A percentile compares a stretch with the other conserved stretches of the same genome.
Evolutionary conservation across 2,329 filamentous ascomycete species (phyloP).

Genomic region (Cercospora sp.): DNA sequence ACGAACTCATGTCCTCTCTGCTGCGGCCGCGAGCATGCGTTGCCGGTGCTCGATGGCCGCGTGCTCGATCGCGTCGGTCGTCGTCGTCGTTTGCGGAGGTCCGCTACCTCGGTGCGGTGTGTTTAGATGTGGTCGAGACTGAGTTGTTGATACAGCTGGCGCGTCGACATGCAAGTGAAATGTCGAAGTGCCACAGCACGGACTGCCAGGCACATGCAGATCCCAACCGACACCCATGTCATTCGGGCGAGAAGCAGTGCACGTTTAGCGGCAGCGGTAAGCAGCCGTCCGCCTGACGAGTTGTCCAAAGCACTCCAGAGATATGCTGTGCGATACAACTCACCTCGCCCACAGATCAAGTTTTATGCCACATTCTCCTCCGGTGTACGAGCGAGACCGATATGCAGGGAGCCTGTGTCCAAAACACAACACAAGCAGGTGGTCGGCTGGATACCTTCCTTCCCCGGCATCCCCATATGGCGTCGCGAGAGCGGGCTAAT

Average conservation of each 20-base stretch:
- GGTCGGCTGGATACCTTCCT: neutral
- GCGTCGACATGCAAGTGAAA: neutral
- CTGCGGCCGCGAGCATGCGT: neutral
- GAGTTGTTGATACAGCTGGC: neutral
- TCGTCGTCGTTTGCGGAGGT: neutral
- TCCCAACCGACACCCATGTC: conserved; percentile 4
- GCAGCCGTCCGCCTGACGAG: neutral
- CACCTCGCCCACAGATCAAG: neutral
- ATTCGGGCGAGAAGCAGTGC: neutral
- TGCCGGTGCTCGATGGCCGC: neutral
- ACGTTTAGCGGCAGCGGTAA: neutral
- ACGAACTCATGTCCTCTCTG: conserved; percentile 7
- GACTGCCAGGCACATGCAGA: conserved; percentile 7
- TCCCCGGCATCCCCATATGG: neutral
- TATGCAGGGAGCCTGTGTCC: neutral
- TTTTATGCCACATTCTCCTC: neutral
- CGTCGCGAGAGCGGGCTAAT: neutral
- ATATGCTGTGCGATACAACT: neutral
- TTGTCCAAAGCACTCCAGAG: neutral
- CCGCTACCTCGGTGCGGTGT: neutral
- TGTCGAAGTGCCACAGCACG: neutral
- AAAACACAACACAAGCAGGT: neutral
- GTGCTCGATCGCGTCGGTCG: neutral
- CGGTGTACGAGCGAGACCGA: neutral
- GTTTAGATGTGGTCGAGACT: neutral